Evolutionary conservation across 805 yeast genomes (phyloP).

Genomic region (Ogataea pini): DNA sequence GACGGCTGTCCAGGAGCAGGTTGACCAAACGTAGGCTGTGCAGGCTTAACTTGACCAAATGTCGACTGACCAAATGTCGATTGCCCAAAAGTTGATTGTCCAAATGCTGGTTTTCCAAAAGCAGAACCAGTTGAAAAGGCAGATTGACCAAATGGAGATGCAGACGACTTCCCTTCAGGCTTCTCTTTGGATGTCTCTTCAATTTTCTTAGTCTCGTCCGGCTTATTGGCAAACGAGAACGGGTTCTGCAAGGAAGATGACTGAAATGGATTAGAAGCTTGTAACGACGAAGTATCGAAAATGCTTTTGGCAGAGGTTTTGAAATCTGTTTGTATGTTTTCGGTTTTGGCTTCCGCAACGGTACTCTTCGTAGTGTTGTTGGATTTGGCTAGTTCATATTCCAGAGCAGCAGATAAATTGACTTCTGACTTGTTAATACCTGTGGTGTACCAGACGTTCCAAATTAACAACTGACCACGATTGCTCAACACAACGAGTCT

Average conservation of each 20-base stretch:
- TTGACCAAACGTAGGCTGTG: slow-evolving; percentile 24
- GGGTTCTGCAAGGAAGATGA: not conserved
- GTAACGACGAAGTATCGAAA: not conserved
- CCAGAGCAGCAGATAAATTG: slow-evolving; percentile 14
- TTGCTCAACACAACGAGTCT: slow-evolving; percentile 61
- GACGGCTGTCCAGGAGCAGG: slow-evolving; percentile 6
- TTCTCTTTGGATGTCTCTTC: too few relatives aligned
- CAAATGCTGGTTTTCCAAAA: slow-evolving; percentile 32
- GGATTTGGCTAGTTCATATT: not conserved
- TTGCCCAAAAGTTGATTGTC: slow-evolving; percentile 23
- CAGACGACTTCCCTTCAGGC: not conserved
- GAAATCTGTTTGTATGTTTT: not conserved
- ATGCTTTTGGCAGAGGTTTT: not conserved
- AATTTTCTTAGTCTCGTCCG: not conserved
- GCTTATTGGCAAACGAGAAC: not conserved
- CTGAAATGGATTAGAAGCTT: not conserved
- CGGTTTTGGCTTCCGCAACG: too few relatives aligned
- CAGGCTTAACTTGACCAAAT: slow-evolving; percentile 22
- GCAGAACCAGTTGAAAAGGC: slow-evolving; percentile 26
- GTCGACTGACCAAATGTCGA: slow-evolving; percentile 17
- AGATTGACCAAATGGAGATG: slow-evolving; percentile 13
- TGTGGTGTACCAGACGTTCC: slow-evolving; percentile 62
- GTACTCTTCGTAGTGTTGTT: too few relatives aligned
- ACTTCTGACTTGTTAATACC: slow-evolving; percentile 45
- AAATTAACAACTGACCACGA: slow-evolving; percentile 59